These are phyloP conservation scores for Fusarium buxicola DNA, from an alignment of 2,329 filamentous ascomycete genomes.

Conservation along the genomic window DNA sequence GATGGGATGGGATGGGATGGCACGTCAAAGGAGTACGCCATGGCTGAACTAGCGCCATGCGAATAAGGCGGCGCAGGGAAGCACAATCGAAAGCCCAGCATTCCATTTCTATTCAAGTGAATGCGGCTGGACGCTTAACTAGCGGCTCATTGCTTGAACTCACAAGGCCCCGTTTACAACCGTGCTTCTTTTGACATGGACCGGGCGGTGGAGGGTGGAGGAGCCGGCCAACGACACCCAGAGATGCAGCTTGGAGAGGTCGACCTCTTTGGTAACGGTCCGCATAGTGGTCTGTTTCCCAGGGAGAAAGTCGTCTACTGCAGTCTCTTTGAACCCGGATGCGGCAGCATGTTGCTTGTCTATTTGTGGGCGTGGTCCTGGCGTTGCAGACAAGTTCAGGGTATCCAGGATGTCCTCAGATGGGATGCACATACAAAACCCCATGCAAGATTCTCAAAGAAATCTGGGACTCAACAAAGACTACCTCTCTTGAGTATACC, in stretches of 20 bases:
- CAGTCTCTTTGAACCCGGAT: conserved; percentile 36
- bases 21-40: conserved; percentile 45
- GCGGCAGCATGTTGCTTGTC: conserved; percentile 42
- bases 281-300: conserved; percentile 40
- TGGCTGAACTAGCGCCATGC: conserved; percentile 38
- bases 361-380: conserved; percentile 44
- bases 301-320: conserved; percentile 26
- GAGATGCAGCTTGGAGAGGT: conserved; percentile 44
- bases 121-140: conserved; percentile 39
- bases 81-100: conserved; percentile 37
- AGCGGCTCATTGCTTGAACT: conserved; percentile 36
- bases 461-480: conserved; percentile 43
- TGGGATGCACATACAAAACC: conserved; percentile 37
- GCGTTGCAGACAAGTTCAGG: conserved; percentile 32
- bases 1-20: conserved; percentile 7
- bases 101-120: conserved; percentile 39
- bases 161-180: conserved; percentile 21
- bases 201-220: conserved; percentile 27
- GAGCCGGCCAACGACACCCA: conserved; percentile 42
- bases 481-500: conserved; percentile 20
- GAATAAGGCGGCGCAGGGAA: conserved; percentile 37
- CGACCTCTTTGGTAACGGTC: conserved; percentile 32
- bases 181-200: conserved; percentile 37
- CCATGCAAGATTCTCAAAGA: conserved; percentile 40
- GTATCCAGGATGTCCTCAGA: conserved; percentile 27